phyloP scores from a whole-genome alignment of 2,329 filamentous ascomycete genomes.

The Neofusicoccum sp. region DNA sequence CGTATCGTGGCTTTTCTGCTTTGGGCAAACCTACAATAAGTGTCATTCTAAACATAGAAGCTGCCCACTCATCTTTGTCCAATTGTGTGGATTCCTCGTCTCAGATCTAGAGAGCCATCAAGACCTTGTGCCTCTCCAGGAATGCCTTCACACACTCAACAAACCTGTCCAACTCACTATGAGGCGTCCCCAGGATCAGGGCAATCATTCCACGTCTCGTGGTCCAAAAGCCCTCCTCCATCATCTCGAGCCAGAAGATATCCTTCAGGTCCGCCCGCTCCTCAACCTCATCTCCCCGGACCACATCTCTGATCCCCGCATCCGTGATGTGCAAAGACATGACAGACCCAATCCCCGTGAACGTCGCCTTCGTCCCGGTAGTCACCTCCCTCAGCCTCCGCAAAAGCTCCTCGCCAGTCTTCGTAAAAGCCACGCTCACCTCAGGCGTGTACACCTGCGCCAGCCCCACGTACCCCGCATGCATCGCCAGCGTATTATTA shows the following conservation, averaged over 20 bases:
- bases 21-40: too few relatives aligned
- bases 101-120: not conserved
- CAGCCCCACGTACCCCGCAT: conserved; percentile 49
- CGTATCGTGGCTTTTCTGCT: too few relatives aligned
- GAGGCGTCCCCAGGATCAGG: conserved; percentile 34
- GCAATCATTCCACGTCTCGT: conserved; percentile 36
- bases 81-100: too few relatives aligned
- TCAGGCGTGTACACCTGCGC: conserved; percentile 37
- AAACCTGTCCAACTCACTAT: conserved; percentile 35
- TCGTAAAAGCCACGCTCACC: conserved; percentile 29
- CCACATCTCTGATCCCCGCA: conserved; percentile 29
- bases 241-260: conserved; percentile 38
- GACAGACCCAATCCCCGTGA: conserved; percentile 38
- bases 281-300: conserved; percentile 26
- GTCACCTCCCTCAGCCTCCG: conserved; percentile 27
- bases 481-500: conserved; percentile 64
- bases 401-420: conserved; percentile 32
- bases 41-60: too few relatives aligned
- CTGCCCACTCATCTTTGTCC: too few relatives aligned
- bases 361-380: conserved; percentile 35
- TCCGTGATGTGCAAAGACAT: conserved; percentile 38
- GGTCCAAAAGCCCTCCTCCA: conserved; percentile 39
- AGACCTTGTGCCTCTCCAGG: conserved; percentile 22
- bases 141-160: conserved; percentile 25
- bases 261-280: conserved; percentile 32